These are phyloP conservation scores for Colletotrichum chrysophilum DNA, from an alignment of 2,329 filamentous ascomycete genomes.

Conservation along the genomic window DNA sequence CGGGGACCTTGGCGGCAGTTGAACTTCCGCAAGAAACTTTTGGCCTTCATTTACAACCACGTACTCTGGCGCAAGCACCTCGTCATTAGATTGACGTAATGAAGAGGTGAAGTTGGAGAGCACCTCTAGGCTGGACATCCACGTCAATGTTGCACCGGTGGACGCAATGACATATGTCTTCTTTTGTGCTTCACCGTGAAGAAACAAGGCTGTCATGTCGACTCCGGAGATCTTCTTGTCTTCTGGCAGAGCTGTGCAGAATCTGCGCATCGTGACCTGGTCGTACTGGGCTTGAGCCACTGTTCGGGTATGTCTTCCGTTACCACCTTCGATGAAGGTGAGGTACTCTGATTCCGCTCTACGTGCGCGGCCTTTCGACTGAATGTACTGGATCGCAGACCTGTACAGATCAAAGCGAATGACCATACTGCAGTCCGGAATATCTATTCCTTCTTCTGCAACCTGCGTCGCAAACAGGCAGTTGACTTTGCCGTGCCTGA, in stretches of 20 bases:
- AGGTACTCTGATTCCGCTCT: conserved; percentile 80
- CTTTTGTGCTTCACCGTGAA: conserved; percentile 54
- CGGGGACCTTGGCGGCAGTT: conserved; percentile 77
- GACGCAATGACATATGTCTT: conserved; percentile 64
- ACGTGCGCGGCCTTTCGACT: conserved; percentile 87
- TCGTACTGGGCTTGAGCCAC: conserved; percentile 65
- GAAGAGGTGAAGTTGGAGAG: conserved; percentile 77
- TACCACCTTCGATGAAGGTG: conserved; percentile 80
- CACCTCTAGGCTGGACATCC: conserved; percentile 73
- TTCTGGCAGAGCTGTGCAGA: conserved; percentile 76
- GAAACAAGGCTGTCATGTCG: conserved; percentile 59
- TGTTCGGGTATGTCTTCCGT: conserved; percentile 62
- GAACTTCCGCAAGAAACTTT: conserved; percentile 77
- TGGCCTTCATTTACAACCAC: conserved; percentile 60
- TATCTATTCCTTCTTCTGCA: conserved; percentile 71
- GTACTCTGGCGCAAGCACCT: conserved; percentile 57
- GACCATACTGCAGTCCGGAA: conserved; percentile 71
- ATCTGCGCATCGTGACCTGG: conserved; percentile 70
- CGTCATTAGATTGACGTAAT: conserved; percentile 55
- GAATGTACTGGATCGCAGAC: conserved; percentile 93
- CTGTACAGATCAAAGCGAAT: conserved; percentile 85
- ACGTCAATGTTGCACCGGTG: conserved; percentile 81
- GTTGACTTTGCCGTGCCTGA: conserved; percentile 63
- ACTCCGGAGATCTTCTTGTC: conserved; percentile 72
- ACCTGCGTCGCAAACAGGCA: conserved; percentile 72